Conservation (phyloP, 2,329 filamentous ascomycete genomes). For the Colletotrichum trifolii region DNA sequence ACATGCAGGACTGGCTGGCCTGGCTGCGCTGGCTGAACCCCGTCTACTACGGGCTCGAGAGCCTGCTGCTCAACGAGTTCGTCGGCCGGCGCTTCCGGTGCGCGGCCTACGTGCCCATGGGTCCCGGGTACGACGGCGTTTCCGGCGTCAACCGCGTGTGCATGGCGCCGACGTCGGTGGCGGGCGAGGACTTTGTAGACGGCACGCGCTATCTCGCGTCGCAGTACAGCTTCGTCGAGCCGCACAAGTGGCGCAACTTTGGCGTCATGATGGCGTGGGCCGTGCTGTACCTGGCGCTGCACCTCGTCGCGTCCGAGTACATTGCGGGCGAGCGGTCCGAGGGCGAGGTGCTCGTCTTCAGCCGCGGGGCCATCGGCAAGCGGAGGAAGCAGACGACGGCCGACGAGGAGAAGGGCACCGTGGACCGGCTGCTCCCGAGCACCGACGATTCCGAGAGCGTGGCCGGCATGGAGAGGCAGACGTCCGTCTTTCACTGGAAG, state of each 20-base stretch:
- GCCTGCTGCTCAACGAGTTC: constrained; percentile 72
- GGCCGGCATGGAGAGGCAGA: constrained; percentile 55
- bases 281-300: neutral
- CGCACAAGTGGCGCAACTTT: constrained; percentile 67
- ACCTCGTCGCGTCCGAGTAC: constrained; percentile 27
- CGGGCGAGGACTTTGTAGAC: constrained; percentile 55
- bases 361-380: constrained; percentile 4
- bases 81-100: constrained; percentile 59
- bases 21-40: constrained; percentile 75
- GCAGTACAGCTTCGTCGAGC: constrained; percentile 58
- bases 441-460: neutral
- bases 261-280: constrained; percentile 57
- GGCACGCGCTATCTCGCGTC: constrained; percentile 60
- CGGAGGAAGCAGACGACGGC: constrained; percentile 39
- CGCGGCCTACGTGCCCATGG: constrained; percentile 46
- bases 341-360: constrained; percentile 30
- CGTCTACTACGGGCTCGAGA: constrained; percentile 72
- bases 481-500: constrained; percentile 77
- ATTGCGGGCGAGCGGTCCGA: constrained; percentile 25
- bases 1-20: constrained; percentile 63
- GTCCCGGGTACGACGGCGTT: constrained; percentile 42
- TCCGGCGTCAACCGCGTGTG: constrained; percentile 53
- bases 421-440: neutral
- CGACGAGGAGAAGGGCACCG: neutral
- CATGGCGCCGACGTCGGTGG: constrained; percentile 56